phyloP scores from a whole-genome alignment of 2,329 filamentous ascomycete species.

The Aspergillus sp. region DNA sequence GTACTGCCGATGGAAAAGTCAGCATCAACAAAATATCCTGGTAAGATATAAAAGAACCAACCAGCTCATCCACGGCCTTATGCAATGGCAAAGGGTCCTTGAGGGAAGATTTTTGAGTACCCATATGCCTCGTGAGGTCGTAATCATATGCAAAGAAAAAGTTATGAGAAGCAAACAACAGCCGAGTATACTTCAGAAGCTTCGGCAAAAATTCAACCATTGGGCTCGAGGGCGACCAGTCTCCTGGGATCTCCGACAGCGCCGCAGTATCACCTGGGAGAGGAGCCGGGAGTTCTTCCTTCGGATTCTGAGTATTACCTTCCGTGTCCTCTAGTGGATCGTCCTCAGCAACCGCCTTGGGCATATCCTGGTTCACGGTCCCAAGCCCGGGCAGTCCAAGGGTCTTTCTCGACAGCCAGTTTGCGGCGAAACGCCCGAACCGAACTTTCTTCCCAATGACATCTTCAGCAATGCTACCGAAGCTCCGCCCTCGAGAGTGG shows the following conservation, averaged over 20 bases:
- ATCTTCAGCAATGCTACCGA: constrained; percentile 74
- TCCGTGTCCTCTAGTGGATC: constrained; percentile 5
- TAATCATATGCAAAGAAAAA: constrained; percentile 97
- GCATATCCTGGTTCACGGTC: constrained; percentile 57
- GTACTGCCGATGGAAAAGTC: constrained; percentile 49
- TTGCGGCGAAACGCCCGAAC: constrained; percentile 84
- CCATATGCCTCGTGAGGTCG: constrained; percentile 73
- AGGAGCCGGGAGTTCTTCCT: constrained; percentile 11
- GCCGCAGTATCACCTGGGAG: constrained; percentile 2
- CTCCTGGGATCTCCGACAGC: constrained; percentile 6
- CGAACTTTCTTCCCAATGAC: constrained; percentile 79
- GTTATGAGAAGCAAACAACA: constrained; percentile 80
- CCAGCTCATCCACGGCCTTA: constrained; percentile 68
- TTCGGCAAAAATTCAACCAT: constrained; percentile 71
- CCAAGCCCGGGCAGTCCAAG: constrained; percentile 73
- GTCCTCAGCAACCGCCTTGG: constrained; percentile 21
- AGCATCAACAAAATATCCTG: not conserved
- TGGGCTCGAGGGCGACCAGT: constrained; percentile 29
- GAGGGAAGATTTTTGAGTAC: constrained; percentile 36
- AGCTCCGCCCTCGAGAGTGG: constrained; percentile 31
- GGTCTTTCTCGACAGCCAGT: constrained; percentile 85
- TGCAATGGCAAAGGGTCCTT: constrained; percentile 62
- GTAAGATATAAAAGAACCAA: constrained; percentile 27
- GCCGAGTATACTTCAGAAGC: constrained; percentile 75
- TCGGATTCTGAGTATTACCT: constrained; percentile 6